Conservation (phyloP, 2,329 filamentous ascomycete genomes). For the Diaporthe sp. region DNA sequence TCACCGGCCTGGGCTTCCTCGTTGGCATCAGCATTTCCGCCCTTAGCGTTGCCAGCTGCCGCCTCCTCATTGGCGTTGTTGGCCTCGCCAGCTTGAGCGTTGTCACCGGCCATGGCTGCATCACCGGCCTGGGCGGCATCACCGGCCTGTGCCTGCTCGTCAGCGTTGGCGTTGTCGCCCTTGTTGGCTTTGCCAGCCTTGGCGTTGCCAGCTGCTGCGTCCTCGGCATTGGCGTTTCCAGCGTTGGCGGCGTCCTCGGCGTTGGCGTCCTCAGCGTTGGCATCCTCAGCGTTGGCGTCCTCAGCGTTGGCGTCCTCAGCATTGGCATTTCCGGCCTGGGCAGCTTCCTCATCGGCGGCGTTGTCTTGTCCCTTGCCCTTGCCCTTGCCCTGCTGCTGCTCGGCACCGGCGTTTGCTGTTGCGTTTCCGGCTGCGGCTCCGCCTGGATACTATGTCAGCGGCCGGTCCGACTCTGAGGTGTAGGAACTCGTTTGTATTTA, state of each 20-base stretch:
- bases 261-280: no score
- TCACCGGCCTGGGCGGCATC: neutral
- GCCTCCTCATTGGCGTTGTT: neutral
- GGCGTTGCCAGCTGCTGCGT: no score
- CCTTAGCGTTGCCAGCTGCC: neutral
- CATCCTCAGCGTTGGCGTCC: no score
- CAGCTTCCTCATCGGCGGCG: neutral
- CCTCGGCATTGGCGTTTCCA: no score
- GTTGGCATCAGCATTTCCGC: neutral
- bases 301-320: no score
- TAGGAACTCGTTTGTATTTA: no score
- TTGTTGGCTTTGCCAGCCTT: no score
- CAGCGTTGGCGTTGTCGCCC: no score
- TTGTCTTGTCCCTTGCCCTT: slow-evolving; percentile 21
- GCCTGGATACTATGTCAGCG: neutral
- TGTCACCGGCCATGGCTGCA: neutral
- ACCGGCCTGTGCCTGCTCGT: no score
- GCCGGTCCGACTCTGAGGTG: neutral
- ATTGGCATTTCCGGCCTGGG: no score
- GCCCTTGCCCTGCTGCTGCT: neutral
- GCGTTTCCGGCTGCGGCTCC: slow-evolving; percentile 8
- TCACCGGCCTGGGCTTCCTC: neutral
- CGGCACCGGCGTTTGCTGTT: neutral
- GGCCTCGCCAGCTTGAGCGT: neutral
- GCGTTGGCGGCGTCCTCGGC: no score